phyloP scores from a whole-genome alignment of 108 stramenopile species.

The Parietichytrium sp. region DNA sequence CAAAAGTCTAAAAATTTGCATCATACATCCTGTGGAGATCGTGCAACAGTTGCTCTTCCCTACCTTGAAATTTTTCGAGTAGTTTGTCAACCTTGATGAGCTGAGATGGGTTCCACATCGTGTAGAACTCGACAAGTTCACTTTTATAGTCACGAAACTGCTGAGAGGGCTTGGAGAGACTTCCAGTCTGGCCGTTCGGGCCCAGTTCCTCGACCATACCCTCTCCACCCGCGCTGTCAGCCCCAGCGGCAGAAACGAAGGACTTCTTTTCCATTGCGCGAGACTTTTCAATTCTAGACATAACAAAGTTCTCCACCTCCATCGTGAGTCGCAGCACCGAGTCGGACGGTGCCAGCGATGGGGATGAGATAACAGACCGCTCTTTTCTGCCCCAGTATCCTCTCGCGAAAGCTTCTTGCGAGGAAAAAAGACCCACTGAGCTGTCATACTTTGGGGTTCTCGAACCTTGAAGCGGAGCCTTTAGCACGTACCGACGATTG shows the following conservation, averaged over 20 bases:
- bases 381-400: too few species aligned
- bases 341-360: too few species aligned
- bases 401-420: not conserved
- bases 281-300: too few species aligned
- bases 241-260: too few species aligned
- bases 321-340: not conserved
- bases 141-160: not conserved
- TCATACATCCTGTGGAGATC: slow-evolving; percentile 16
- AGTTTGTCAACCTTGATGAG: not conserved
- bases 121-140: slow-evolving; percentile 27
- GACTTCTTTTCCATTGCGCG: too few species aligned
- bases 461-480: not conserved
- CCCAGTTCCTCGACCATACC: too few species aligned
- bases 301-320: not conserved
- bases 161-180: too few species aligned
- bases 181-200: too few species aligned
- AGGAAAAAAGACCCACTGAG: not conserved
- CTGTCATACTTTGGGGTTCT: not conserved
- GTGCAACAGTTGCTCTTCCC: slow-evolving; percentile 15
- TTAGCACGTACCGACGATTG: not conserved
- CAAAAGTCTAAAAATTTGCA: too few species aligned
- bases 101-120: slow-evolving; percentile 24
- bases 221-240: too few species aligned
- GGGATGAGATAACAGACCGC: too few species aligned
- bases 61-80: not conserved